Conservation (phyloP, 228 moss, liverwort and hornwort species). For the Sphagnum fallax region DNA sequence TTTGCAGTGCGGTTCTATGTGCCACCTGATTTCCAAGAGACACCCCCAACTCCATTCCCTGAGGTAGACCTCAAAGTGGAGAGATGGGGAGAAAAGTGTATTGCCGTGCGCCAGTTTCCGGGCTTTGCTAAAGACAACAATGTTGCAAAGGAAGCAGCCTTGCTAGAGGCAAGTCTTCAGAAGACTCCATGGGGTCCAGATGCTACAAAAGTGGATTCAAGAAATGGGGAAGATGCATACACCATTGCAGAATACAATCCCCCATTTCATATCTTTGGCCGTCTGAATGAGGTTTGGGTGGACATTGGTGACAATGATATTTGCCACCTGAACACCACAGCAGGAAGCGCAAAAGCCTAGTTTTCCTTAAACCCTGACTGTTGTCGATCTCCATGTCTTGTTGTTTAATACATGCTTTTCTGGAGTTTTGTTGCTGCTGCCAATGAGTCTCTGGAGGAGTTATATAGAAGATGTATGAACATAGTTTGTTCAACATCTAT, state of each 20-base stretch:
- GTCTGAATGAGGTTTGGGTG: constrained; percentile 95
- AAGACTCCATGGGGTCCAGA: constrained; percentile 50
- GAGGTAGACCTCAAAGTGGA: constrained; percentile 67
- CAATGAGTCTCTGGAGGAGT: no score
- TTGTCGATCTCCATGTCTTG: no score
- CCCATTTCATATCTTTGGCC: constrained; percentile 69
- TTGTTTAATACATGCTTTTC: no score
- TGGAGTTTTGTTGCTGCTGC: no score
- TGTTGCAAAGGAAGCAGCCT: constrained; percentile 66
- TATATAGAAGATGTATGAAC: no score
- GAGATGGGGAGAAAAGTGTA: constrained; percentile 46
- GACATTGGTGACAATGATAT: constrained; percentile 38
- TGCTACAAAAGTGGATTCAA: constrained; percentile 33
- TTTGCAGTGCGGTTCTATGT: constrained; percentile 75
- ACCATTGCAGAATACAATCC: constrained; percentile 79
- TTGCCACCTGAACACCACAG: constrained; percentile 40
- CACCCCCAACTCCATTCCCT: constrained; percentile 69
- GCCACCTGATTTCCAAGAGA: constrained; percentile 38
- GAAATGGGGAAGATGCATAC: constrained; percentile 69
- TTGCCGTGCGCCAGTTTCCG: constrained; percentile 70
- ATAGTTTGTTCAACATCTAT: no score
- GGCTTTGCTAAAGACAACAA: constrained; percentile 81
- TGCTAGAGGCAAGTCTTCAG: constrained; percentile 54
- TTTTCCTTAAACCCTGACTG: no score
- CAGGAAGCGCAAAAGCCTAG: background rate